Evolutionary conservation across 768 basidiomycete genomes (phyloP).

Genomic region (Lactarius sanguifluus): DNA sequence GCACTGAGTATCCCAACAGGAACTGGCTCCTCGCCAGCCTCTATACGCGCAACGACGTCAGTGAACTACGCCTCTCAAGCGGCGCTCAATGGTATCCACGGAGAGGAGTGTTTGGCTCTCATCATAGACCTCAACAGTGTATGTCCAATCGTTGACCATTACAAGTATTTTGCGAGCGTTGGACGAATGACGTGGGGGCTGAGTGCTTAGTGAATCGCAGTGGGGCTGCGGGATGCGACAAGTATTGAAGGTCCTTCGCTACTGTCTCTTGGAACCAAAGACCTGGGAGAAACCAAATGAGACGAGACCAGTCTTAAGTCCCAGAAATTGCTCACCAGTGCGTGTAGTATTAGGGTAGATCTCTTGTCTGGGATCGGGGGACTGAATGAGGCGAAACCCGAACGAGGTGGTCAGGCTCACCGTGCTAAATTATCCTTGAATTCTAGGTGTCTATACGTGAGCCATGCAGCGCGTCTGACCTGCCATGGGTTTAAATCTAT

Average conservation of each 20-base stretch:
- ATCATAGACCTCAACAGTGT: constrained; percentile 67
- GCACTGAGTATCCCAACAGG: constrained; percentile 73
- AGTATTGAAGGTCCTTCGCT: constrained; percentile 67
- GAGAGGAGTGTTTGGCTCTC: constrained; percentile 37
- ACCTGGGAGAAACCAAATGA: constrained; percentile 35
- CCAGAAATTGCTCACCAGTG: constrained; percentile 48
- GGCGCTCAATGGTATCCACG: constrained; percentile 45
- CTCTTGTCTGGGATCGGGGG: constrained; percentile 52
- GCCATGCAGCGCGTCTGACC: constrained; percentile 79
- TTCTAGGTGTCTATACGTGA: constrained; percentile 66
- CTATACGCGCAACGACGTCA: constrained; percentile 59
- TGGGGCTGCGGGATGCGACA: constrained; percentile 68
- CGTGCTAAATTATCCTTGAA: constrained; percentile 65
- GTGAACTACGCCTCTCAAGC: constrained; percentile 44
- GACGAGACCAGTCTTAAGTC: neutral
- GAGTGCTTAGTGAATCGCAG: constrained; percentile 63
- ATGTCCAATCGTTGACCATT: constrained; percentile 76
- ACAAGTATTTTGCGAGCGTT: constrained; percentile 62
- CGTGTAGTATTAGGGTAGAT: constrained; percentile 69
- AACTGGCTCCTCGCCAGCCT: constrained; percentile 54
- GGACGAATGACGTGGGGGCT: constrained; percentile 45
- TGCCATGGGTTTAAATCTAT: constrained; percentile 76
- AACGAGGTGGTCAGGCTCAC: constrained; percentile 43
- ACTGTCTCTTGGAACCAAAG: constrained; percentile 63
- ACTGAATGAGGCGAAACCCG: neutral